phyloP scores from a whole-genome alignment of 768 basidiomycete species.

The Termitomyces sp. region DNA sequence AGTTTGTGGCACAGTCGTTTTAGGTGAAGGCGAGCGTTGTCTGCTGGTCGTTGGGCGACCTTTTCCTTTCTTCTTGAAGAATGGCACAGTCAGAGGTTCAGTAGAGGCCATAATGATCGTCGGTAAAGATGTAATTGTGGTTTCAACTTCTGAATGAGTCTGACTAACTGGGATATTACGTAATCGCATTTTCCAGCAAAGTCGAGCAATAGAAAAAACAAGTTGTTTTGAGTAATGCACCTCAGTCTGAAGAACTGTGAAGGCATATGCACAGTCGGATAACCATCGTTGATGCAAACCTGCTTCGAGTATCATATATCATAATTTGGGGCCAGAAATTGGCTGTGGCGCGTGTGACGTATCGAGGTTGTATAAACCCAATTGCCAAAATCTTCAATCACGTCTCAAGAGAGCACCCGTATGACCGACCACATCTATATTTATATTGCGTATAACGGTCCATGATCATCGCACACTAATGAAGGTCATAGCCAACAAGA shows the following conservation, averaged over 20 bases:
- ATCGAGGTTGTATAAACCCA: background rate
- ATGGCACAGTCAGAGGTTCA: slow-evolving; percentile 60
- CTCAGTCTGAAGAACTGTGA: background rate
- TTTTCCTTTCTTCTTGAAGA: slow-evolving; percentile 84
- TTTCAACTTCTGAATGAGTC: background rate
- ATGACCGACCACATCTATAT: slow-evolving; percentile 12
- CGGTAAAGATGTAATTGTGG: background rate
- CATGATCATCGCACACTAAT: slow-evolving; percentile 31
- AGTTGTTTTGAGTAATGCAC: no score
- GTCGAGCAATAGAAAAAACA: background rate
- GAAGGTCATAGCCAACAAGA: slow-evolving; percentile 75
- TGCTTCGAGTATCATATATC: background rate
- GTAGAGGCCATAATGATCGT: slow-evolving; percentile 38
- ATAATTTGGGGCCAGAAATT: background rate
- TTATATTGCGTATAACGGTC: slow-evolving; percentile 10
- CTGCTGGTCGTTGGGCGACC: slow-evolving; percentile 74
- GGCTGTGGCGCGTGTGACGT: background rate
- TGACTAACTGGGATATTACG: slow-evolving; percentile 10
- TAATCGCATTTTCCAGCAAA: slow-evolving; percentile 1
- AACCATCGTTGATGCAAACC: background rate
- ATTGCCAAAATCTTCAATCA: no score
- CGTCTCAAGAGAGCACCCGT: background rate
- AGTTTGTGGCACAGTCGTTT: slow-evolving; percentile 13
- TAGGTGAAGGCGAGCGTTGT: slow-evolving; percentile 71
- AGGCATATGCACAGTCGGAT: background rate